Evolutionary conservation across 768 basidiomycete species (phyloP), one percentile per base, ranked within the genome.

Genomic region (Trametes gibbosa): DNA sequence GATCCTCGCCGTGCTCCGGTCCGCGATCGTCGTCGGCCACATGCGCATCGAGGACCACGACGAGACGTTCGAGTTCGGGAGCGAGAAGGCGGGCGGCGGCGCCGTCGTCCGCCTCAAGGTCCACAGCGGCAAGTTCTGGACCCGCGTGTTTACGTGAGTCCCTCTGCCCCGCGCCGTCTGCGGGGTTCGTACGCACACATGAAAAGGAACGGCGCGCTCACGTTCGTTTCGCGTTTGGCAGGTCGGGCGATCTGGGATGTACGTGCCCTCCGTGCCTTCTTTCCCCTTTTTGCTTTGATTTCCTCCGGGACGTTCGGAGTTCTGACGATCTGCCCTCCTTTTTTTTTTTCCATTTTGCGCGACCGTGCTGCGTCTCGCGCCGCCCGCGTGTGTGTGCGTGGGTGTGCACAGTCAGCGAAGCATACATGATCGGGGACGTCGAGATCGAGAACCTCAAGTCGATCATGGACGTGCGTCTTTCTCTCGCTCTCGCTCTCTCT

Each of bases 371-470:
- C n/a, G n/a, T n/a, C n/a, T n/a, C n/a, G n/a, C n/a, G n/a, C n/a
- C n/a, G n/a, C n/a, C n/a, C n/a, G n/a, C n/a, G n/a, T n/a, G n/a
- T n/a, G n/a, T n/a, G n/a, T 32, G 29, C 29, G 29, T 32, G 29
- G 4, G 29, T 32, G 4, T 32, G 10, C 10, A 32, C 64, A 74
- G 73, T 75, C 56, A 73, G 74, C 59, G 74, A 75, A 63, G 71
- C 74, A 5, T 75, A 73, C 63, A 74, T 75, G 67, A 62, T 70
- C 43, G 72, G 72, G n/a, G 70, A 73, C 41, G 63, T 75, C 37
- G 56, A 72, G 39, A 63, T 72, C 19, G 65, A 69, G 56, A 65
- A 72, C 54, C 63, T 75, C 42, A 66, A 66, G 53, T 66, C 59
- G 17, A 64, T 72, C 50, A 71, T 74, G 69, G 68, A 70, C 48